A percentile compares a stretch with the other conserved stretches of the same genome.
Conservation (phyloP, 805 yeast genomes). For the Vanderwaltozyma verrucispora region DNA sequence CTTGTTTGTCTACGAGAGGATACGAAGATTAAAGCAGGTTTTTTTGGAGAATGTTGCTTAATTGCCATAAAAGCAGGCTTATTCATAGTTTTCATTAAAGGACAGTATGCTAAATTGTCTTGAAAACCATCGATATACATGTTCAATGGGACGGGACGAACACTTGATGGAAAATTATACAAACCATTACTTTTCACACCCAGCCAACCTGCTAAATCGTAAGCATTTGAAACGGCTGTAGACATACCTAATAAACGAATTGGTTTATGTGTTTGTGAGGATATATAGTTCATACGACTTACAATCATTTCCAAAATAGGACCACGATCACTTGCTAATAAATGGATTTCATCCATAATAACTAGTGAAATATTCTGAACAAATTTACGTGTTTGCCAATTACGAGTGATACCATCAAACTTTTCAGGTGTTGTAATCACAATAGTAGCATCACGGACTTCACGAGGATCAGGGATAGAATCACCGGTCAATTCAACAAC, state of each 20-base stretch:
- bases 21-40: slow-evolving; percentile 92
- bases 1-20: slow-evolving; percentile 92
- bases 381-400: slow-evolving; percentile 74
- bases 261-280: slow-evolving; percentile 69
- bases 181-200: slow-evolving; percentile 86
- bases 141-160: slow-evolving; percentile 87
- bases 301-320: slow-evolving; percentile 93
- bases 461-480: slow-evolving; percentile 78
- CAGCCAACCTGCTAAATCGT: slow-evolving; percentile 89
- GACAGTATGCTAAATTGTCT: slow-evolving; percentile 69
- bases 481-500: slow-evolving; percentile 92
- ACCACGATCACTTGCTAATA: slow-evolving; percentile 95
- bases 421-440: slow-evolving; percentile 93
- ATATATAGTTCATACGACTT: slow-evolving; percentile 59
- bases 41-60: slow-evolving; percentile 84
- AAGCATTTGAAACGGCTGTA: slow-evolving; percentile 85
- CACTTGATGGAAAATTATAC: slow-evolving; percentile 86
- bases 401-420: slow-evolving; percentile 96
- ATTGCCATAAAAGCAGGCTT: slow-evolving; percentile 87
- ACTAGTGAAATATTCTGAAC: slow-evolving; percentile 75
- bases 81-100: slow-evolving; percentile 55
- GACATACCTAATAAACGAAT: slow-evolving; percentile 86
- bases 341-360: slow-evolving; percentile 93
- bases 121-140: slow-evolving; percentile 84
- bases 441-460: slow-evolving; percentile 72